Percentiles rank a stretch among this genome's conserved stretches.
phyloP scores from a whole-genome alignment of 1,284 basidiomycete species.

The Rhodotorula sp. region DNA sequence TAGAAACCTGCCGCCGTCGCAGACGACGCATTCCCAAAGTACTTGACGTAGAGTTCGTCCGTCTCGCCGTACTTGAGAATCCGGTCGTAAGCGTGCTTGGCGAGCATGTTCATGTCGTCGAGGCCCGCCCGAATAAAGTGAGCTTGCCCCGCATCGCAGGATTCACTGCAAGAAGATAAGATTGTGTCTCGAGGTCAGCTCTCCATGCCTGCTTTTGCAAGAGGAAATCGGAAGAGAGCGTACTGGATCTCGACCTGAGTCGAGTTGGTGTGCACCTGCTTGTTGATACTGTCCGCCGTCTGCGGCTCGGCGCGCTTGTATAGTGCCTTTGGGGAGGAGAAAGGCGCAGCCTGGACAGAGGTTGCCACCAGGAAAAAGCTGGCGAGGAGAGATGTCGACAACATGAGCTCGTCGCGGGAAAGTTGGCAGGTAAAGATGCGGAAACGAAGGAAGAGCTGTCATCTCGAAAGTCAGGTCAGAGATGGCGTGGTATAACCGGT shows the following conservation, averaged over 20 bases:
- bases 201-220: too few species aligned
- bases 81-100: not conserved
- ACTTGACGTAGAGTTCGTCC: not conserved
- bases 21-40: not conserved
- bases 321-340: not conserved
- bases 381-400: not conserved
- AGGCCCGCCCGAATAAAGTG: not conserved
- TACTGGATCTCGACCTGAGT: not conserved
- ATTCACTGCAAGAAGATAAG: not conserved
- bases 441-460: too few species aligned
- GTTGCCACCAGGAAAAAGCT: not conserved
- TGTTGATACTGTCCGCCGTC: not conserved
- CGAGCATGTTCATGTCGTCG: not conserved
- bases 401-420: not conserved
- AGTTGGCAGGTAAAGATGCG: too few species aligned
- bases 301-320: not conserved
- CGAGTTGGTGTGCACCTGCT: not conserved
- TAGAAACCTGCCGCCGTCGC: not conserved
- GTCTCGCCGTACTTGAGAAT: slow-evolving; percentile 1
- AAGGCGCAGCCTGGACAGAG: not conserved
- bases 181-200: too few species aligned
- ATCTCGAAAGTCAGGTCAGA: too few species aligned
- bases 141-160: not conserved
- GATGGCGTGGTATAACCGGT: not conserved
- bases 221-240: not conserved